phyloP scores from a whole-genome alignment of 176 grass and related monocot genomes.

The Oryza glaberrima region DNA sequence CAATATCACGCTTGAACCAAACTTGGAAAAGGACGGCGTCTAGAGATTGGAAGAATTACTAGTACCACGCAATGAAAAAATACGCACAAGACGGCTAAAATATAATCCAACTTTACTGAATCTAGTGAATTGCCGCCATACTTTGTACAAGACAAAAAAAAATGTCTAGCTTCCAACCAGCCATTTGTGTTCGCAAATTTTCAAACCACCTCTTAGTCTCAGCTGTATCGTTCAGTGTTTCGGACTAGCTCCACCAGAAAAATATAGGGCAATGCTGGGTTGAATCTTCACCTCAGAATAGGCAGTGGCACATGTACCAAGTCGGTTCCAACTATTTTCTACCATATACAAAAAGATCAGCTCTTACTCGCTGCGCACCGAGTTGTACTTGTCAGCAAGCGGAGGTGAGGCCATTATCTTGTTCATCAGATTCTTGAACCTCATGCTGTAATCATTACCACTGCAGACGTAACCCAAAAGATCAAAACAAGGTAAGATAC shows the following conservation, averaged over 20 bases:
- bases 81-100: neutral
- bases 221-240: neutral
- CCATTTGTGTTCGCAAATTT: neutral
- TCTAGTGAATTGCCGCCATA: constrained; percentile 10
- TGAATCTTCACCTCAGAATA: neutral
- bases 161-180: neutral
- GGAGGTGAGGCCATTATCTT: constrained; percentile 60
- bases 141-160: constrained; percentile 35
- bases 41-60: too few relatives aligned
- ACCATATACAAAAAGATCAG: constrained; percentile 45
- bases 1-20: too few relatives aligned
- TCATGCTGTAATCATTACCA: constrained; percentile 84
- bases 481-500: neutral
- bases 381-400: constrained; percentile 88
- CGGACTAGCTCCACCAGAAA: neutral
- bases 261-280: neutral
- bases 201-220: neutral
- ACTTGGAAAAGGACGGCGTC: too few relatives aligned
- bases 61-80: too few relatives aligned
- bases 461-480: constrained; percentile 52
- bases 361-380: constrained; percentile 77
- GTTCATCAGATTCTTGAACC: constrained; percentile 95
- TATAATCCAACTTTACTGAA: neutral
- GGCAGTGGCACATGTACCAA: neutral
- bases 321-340: constrained; percentile 37